Base-by-base conservation (phyloP, 1,284 basidiomycete species). In the Rhodotorula sp. region DNA sequence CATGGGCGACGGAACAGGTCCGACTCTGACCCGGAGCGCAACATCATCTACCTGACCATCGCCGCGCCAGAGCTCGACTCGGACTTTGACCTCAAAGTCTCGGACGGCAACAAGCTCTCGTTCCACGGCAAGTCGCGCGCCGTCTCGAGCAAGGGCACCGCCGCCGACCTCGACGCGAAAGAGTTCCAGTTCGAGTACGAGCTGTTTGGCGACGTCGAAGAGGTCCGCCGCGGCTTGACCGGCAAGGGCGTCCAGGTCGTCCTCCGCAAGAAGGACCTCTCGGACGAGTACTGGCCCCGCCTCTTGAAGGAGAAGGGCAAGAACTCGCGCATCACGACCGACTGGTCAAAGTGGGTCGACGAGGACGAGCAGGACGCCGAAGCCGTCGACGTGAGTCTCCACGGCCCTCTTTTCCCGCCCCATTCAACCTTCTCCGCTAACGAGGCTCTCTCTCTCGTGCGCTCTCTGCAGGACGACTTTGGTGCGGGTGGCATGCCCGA, bases 231-330 rank as follows among this genome's bases (percentile, higher is more conserved):
- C 58, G 67, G 66, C 34, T 59, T 76, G 63, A 64, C 34, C 23
- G 72, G 73, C 68, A 85, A 87, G 80, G 84, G 79, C 70, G 83
- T 91, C 52, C 88, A 86, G 75, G 84, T 89, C 63, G 83, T 89
- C 64, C 84, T 97, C 72, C 88, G 88, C 82, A 97, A 97, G 83
- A 92, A 93, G 82, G 87, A 89, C 74, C 79, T 82, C 52, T 83
- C 89, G 79, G 81, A 83, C 29, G 93, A 93, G 79, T 97, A 87
- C 83, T 97, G 93, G 93, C 90, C 91, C 29, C 87, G 93, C 72
- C 84, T 97, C 65, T 92, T 91, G 58, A 93, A 94, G 83, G 91
- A 91, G 75, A 93, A 93, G 83, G 80, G 87, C 83, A 94, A 92
- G 62, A 92, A 96, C 83, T 96, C 94, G 81, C 84, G 85, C 79